These are phyloP conservation scores for Ogataea minuta DNA, from an alignment of 805 yeast genomes.

Conservation along the genomic window DNA sequence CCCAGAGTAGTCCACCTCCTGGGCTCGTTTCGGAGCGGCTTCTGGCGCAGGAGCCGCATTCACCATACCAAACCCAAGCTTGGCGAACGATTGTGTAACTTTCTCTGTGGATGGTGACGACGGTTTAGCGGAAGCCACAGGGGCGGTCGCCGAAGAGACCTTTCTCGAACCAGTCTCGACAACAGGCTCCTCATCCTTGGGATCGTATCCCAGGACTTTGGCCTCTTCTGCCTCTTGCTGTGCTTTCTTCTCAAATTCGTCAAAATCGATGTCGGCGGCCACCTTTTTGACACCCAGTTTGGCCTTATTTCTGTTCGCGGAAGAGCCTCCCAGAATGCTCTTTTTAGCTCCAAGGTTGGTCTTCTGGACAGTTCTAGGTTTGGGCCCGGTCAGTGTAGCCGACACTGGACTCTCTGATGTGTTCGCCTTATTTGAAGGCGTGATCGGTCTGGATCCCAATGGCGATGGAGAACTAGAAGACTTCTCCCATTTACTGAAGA, in stretches of 20 bases:
- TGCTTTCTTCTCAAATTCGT: slow-evolving; percentile 72
- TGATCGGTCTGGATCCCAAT: slow-evolving; percentile 41
- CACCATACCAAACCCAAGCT: slow-evolving; percentile 88
- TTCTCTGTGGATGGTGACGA: slow-evolving; percentile 36
- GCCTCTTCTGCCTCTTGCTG: slow-evolving; percentile 76
- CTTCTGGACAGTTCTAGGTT: slow-evolving; percentile 34
- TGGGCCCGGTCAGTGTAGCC: slow-evolving; percentile 23
- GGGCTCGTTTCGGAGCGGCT: slow-evolving; percentile 26
- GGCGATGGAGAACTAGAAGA: slow-evolving; percentile 58
- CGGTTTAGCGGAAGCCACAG: slow-evolving; percentile 21
- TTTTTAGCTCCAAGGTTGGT: slow-evolving; percentile 24
- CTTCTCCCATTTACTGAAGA: slow-evolving; percentile 88
- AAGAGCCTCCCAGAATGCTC: slow-evolving; percentile 39
- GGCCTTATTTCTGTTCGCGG: slow-evolving; percentile 56
- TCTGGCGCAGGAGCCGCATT: slow-evolving; percentile 50
- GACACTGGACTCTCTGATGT: slow-evolving; percentile 30
- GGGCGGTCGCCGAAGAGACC: slow-evolving; percentile 15
- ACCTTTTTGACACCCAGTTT: slow-evolving; percentile 59
- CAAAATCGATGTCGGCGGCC: slow-evolving; percentile 52
- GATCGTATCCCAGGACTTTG: slow-evolving; percentile 51
- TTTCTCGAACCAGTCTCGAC: slow-evolving; percentile 18
- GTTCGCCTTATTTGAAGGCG: slow-evolving; percentile 35
- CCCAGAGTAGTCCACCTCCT: slow-evolving; percentile 59
- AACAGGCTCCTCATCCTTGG: slow-evolving; percentile 27
- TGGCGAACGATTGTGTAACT: slow-evolving; percentile 70